Evolutionary conservation across 2,329 filamentous ascomycete species (phyloP).

Genomic region (Fusarium luffae): DNA sequence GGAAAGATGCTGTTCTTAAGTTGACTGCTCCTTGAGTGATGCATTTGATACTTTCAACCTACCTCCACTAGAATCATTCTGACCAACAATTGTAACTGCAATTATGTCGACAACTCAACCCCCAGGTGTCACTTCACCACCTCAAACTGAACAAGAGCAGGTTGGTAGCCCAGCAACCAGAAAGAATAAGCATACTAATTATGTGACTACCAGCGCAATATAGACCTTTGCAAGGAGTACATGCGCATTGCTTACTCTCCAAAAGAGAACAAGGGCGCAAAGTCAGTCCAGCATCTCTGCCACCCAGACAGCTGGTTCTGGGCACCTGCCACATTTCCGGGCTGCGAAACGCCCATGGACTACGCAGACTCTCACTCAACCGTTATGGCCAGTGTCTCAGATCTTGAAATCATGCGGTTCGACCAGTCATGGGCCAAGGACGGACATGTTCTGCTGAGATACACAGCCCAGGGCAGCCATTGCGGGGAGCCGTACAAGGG

Average conservation of each 20-base stretch:
- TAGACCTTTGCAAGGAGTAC: slow-evolving; percentile 26
- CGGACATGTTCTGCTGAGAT: slow-evolving; percentile 41
- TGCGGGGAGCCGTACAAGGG: slow-evolving; percentile 40
- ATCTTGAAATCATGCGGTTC: slow-evolving; percentile 39
- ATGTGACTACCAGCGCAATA: slow-evolving; percentile 4
- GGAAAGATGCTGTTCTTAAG: neutral
- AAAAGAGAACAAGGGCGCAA: slow-evolving; percentile 24
- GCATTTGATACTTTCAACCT: neutral
- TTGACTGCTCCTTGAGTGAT: neutral
- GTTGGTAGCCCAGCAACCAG: neutral
- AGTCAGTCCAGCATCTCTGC: slow-evolving; percentile 25
- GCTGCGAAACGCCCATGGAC: slow-evolving; percentile 33
- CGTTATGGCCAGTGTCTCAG: slow-evolving; percentile 37
- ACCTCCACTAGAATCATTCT: neutral
- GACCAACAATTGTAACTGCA: neutral
- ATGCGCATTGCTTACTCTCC: slow-evolving; percentile 33
- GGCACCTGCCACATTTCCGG: slow-evolving; percentile 31
- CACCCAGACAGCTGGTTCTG: slow-evolving; percentile 35
- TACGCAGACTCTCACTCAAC: slow-evolving; percentile 41
- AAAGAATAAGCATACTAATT: neutral
- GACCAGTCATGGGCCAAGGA: slow-evolving; percentile 42
- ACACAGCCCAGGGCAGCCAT: slow-evolving; percentile 41
- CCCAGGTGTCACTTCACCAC: slow-evolving; percentile 6
- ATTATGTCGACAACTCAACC: slow-evolving; percentile 3
- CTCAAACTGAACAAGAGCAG: slow-evolving; percentile 19